Base-by-base conservation (phyloP, 1,284 basidiomycete genomes). In the Mycena citricolor region DNA sequence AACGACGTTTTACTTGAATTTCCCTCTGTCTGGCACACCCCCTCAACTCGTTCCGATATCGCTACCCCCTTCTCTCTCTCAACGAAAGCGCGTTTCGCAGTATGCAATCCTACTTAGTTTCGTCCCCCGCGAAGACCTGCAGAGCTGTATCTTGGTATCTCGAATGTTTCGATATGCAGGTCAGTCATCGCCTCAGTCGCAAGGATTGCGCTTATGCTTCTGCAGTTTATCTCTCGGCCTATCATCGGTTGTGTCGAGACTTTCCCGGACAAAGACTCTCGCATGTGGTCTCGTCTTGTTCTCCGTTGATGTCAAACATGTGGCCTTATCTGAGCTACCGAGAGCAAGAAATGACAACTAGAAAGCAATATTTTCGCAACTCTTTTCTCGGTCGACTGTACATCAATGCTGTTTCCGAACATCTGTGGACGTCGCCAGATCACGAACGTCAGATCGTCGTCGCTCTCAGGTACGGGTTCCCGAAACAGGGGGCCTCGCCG, bases 321-420 rank as follows among this genome's bases (percentile, higher is more conserved):
- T 87, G 85, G 85, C 81, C 83, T 3, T 86, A 86, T 57, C 68
- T 86, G 24, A 63, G 61, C 17, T 54, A 66, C 14, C 73, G 85
- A n/a, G 56, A 68, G 44, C 46, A 55, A 8, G 81, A 86, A 57
- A 54, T 60, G 2, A 32, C 42, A 0, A 45, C 49, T 20, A 67
- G 74, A 28, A 68, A 62, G 42, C 43, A 44, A 7, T 50, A 56
- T n/a, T 83, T 75, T 55, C 47, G 61, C 11, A 41, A 49, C 4
- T 78, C 80, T 6, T 83, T 83, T 57, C 58, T 85, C 20, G 66
- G 68, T 4, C 59, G 49, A 20, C 59, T 66, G 24, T 60, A 73
- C 26, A 54, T 44, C n/a, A 53, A 57, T 10, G 60, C 66, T 0
- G 66, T 86, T 25, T 63, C 70, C 5, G 52, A 62, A n/a, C 62